These are phyloP conservation scores for Vinca minor DNA, from an alignment of 257 asterid species.

Conservation along the genomic window DNA sequence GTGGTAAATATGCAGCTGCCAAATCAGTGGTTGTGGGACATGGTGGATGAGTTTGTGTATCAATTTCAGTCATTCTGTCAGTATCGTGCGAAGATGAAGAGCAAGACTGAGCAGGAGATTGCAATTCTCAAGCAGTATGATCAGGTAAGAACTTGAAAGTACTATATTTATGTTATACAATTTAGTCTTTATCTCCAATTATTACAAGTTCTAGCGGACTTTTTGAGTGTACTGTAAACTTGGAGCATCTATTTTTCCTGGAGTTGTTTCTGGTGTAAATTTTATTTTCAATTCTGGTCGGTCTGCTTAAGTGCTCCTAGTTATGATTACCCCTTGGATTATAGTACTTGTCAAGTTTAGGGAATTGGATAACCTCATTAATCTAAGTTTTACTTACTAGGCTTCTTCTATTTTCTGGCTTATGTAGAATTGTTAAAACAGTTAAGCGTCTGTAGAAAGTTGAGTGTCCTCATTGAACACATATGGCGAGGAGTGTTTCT, in stretches of 20 bases:
- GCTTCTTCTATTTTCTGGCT: background rate
- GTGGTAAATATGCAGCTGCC: constrained; percentile 96
- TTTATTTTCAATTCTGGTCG: background rate
- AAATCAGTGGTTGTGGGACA: constrained; percentile 99
- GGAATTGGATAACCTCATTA: background rate
- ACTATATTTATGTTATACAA: background rate
- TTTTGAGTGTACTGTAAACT: background rate
- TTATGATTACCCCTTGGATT: no score
- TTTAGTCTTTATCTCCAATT: background rate
- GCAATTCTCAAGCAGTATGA: constrained; percentile 57
- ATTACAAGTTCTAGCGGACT: no score
- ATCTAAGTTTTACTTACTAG: background rate
- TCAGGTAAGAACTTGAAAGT: constrained; percentile 38
- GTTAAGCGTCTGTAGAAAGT: background rate
- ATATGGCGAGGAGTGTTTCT: background rate
- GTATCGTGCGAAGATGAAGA: constrained; percentile 92
- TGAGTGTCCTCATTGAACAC: background rate
- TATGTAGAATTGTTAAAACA: background rate
- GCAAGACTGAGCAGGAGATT: constrained; percentile 86
- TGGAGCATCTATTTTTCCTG: background rate
- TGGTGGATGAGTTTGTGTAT: constrained; percentile 95
- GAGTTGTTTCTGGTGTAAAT: background rate
- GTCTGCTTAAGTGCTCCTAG: background rate
- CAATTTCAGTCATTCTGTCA: constrained; percentile 96
- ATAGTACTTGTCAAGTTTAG: background rate